Evolutionary conservation across 805 yeast genomes (phyloP), one percentile per base, ranked within the genome.

Genomic region (Starmerella tilneyi): DNA sequence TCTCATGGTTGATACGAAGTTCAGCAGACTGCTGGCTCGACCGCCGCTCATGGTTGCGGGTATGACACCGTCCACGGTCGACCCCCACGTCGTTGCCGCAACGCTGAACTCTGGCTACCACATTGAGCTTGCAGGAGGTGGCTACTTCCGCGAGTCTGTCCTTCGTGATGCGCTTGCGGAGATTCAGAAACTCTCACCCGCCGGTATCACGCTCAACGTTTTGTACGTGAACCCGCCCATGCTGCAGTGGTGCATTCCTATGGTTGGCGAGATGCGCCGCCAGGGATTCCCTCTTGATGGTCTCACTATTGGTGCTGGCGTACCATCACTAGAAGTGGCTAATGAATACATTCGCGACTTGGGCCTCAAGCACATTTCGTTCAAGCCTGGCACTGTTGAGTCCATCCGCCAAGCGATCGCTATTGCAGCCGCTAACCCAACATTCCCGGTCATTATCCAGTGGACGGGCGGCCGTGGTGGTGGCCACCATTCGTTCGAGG

Each of bases 401-500:
- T 81, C 96, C 35, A 85, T 92, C 60, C 72, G 78, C 54, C 89
- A 83, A 65, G 84, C 79, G 56, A 79, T 92, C 57, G 69, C 81
- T 50, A 92, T 92, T 62, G 98, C 99, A 45, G 84, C 83, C 62
- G 88, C 94, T 41, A 94, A 88, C 69, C 98, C 98, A 55, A 70
- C 65, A 52, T 92, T 92, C 88, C 99, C 98, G 53, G 85, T 92
- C 60, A 89, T 92, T 45, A 70, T 92, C 58, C 98, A 92, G 73
- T 92, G 99, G 99, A 92, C 99, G 49, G 98, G 97, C 75, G 99
- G 99, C 67, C 88, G 99, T 76, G 99, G 96, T 71, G 99, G 99
- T 76, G 99, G 99, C 62, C 99, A 92, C 66, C 99, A 92, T 68
- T 89, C 97, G 41, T 92, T 79, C 62, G 99, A 92, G 74, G 99